Conservation (phyloP, 345 rosid species). For the Populus ilicifolia region DNA sequence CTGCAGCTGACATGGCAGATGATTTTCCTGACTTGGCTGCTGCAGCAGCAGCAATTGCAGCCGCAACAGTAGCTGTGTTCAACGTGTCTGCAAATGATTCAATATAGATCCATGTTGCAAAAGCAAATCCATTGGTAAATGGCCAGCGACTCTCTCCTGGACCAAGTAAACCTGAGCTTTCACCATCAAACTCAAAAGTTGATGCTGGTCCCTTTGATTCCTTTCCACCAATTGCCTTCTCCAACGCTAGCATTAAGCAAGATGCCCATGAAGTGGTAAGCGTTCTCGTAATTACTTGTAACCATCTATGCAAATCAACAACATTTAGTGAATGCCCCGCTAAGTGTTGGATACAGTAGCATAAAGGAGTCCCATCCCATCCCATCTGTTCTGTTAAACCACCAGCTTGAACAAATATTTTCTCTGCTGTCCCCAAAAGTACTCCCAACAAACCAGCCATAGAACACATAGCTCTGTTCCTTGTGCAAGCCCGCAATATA, state of each 20-base stretch:
- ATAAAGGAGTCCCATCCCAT: conserved; percentile 78
- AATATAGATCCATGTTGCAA: conserved; percentile 95
- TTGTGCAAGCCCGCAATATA: conserved; percentile 90
- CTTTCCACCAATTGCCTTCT: conserved; percentile 88
- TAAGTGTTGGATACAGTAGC: conserved; percentile 77
- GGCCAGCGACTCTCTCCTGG: conserved; percentile 99
- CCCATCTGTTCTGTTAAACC: conserved; percentile 38
- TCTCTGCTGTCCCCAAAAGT: conserved; percentile 82
- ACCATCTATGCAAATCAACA: conserved; percentile 73
- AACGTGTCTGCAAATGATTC: conserved; percentile 99
- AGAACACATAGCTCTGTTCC: conserved; percentile 98
- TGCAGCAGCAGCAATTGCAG: conserved; percentile 96
- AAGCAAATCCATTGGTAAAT: conserved; percentile 85
- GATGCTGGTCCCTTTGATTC: conserved; percentile 92
- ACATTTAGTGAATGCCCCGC: conserved; percentile 92
- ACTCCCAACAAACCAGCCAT: conserved; percentile 85
- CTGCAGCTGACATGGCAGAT: conserved; percentile 99
- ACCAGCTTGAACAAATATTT: conserved; percentile 59
- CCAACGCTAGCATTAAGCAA: conserved; percentile 70
- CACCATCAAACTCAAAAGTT: conserved; percentile 98
- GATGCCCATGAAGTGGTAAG: conserved; percentile 66
- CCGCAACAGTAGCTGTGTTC: conserved; percentile 95
- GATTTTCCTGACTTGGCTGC: conserved; percentile 98
- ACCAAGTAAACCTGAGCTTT: conserved; percentile 99
- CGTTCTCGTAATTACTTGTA: conserved; percentile 60